These are phyloP conservation scores for Tuber melanosporum DNA, from an alignment of 495 filamentous ascomycete species.

Conservation along the genomic window DNA sequence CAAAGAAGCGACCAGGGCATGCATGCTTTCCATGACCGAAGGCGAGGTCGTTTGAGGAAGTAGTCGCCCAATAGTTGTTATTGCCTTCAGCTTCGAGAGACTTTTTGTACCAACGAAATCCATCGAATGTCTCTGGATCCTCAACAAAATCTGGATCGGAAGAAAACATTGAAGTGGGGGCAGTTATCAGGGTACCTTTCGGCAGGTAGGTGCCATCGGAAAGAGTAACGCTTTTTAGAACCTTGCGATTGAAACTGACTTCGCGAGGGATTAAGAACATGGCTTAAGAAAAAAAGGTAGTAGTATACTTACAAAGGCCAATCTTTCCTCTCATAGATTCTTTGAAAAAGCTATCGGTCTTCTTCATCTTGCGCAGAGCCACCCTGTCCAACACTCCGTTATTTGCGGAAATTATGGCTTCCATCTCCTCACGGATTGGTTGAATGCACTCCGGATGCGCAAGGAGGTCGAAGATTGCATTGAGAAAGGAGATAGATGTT, in stretches of 20 bases:
- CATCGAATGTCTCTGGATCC: slow-evolving; percentile 50
- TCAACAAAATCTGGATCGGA: slow-evolving; percentile 29
- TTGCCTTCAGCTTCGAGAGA: slow-evolving; percentile 43
- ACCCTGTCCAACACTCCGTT: slow-evolving; percentile 43
- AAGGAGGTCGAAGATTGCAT: slow-evolving; percentile 48
- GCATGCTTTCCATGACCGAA: slow-evolving; percentile 53
- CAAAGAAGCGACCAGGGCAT: slow-evolving; percentile 55
- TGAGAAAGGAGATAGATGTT: slow-evolving; percentile 38
- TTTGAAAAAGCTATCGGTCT: slow-evolving; percentile 54
- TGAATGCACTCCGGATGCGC: slow-evolving; percentile 47
- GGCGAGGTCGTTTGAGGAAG: slow-evolving; percentile 46
- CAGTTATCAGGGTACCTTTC: slow-evolving; percentile 42
- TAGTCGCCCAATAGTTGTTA: slow-evolving; percentile 46
- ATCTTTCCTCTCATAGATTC: slow-evolving; percentile 48
- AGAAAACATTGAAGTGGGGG: slow-evolving; percentile 23
- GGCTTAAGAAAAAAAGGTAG: neutral
- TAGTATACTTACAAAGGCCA: slow-evolving; percentile 9
- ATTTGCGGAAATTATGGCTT: slow-evolving; percentile 43
- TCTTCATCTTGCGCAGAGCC: slow-evolving; percentile 46
- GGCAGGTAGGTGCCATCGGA: slow-evolving; percentile 48
- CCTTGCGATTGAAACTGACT: slow-evolving; percentile 48
- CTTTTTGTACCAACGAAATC: slow-evolving; percentile 49
- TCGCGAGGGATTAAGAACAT: neutral
- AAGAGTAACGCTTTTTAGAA: slow-evolving; percentile 44
- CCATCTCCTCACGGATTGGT: slow-evolving; percentile 52